Base-by-base conservation (phyloP, 2,329 filamentous ascomycete species). In the Pezicula radicicola region DNA sequence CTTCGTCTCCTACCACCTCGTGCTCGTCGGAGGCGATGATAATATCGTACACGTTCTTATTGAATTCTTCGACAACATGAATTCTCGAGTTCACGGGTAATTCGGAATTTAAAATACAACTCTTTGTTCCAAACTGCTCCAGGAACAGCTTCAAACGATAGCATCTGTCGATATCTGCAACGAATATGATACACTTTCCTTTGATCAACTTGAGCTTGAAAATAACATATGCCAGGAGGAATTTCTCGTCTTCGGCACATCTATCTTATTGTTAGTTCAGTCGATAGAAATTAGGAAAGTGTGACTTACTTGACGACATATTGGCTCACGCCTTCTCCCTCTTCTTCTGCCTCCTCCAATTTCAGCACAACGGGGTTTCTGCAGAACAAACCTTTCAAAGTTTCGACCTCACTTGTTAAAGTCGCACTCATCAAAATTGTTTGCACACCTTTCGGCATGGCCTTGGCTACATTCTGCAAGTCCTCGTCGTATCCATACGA, bases 241-340 rank as follows among this genome's bases (percentile, higher is more conserved):
- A 99, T 67, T 99, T 99, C 64, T 97, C 94, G 60, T 97, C 93
- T 71, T 99, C 94, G n/a, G 83, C 90, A 60, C 91, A 96, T 66
- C 83, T 87, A 49, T 43, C 48, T 62, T 51, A 10, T 50, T 48
- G 33, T 62, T 36, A 66, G 61, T 45, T 51, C 36, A 48, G 50
- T 18, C 19, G 21, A 6, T 10, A 12, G 44, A 21, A 6, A 25
- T 1, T 37, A 2, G n/a, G 13, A 36, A 13, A 43, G 33, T 28
- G 7, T 35, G 46, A 64, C 78, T 57, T 72, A 88, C 79, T 86
- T 91, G 58, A 97, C 88, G 28, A 92, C 84, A 65, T 91, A 96
- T 72, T 97, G 94, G 50, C 85, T 89, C 27, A 97, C 80, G 4
- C 84, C 87, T 55, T 87, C 83, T 18, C 85, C 84, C 58, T 90